These are phyloP conservation scores for Gentiana dahurica DNA, from an alignment of 257 asterid species.

Conservation along the genomic window DNA sequence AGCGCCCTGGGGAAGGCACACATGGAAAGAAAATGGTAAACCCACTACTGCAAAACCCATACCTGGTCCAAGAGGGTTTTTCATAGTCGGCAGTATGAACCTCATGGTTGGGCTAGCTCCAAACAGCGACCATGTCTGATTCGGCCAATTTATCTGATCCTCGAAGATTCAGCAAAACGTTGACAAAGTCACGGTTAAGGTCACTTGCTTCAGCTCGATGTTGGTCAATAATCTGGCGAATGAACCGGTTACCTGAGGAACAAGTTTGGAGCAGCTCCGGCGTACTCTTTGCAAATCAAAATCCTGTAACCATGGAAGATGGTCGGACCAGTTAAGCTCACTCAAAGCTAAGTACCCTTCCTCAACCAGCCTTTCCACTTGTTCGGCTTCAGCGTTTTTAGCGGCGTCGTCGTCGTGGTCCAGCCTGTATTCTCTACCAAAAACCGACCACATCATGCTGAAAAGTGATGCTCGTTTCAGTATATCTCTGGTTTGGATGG, in stretches of 20 bases:
- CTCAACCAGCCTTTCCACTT: slow-evolving; percentile 44
- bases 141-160: slow-evolving; percentile 45
- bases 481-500: slow-evolving; percentile 39
- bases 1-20: slow-evolving; percentile 65
- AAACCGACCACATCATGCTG: slow-evolving; percentile 71
- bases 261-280: slow-evolving; percentile 45
- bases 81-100: slow-evolving; percentile 62
- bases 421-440: slow-evolving; percentile 41
- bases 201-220: slow-evolving; percentile 16
- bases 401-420: not conserved
- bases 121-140: slow-evolving; percentile 71
- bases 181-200: slow-evolving; percentile 34
- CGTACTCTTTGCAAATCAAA: slow-evolving; percentile 56
- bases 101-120: slow-evolving; percentile 69
- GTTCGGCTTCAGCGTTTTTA: slow-evolving; percentile 21
- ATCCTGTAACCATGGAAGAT: slow-evolving; percentile 47
- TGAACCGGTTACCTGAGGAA: slow-evolving; percentile 61
- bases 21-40: slow-evolving; percentile 14
- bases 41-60: slow-evolving; percentile 16
- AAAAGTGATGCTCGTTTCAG: slow-evolving; percentile 56
- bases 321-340: slow-evolving; percentile 62
- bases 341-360: slow-evolving; percentile 63
- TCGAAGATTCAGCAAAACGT: slow-evolving; percentile 54
- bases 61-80: slow-evolving; percentile 73
- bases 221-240: slow-evolving; percentile 38